Evolutionary conservation across 108 stramenopile species (phyloP), one percentile per base, ranked within the genome.

Genomic region (Stephanodiscus triporus): DNA sequence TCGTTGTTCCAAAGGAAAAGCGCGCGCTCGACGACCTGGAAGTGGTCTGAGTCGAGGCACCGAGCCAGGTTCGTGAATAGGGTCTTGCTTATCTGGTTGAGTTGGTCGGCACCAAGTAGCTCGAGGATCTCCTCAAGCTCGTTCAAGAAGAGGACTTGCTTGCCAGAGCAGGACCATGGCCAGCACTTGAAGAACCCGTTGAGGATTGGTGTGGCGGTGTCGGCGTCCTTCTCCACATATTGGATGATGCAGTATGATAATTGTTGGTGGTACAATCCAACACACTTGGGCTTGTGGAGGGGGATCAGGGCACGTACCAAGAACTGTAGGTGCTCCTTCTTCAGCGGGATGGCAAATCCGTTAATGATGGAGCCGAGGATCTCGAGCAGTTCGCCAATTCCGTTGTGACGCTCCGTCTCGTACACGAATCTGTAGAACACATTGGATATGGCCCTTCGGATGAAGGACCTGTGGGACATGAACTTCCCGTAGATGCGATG

Each of bases 401-500:
- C 97, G 65, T 98, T 98, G 90, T 99, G 98, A 55, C 96, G 89
- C 65, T 95, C 96, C 9, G 96, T 95, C 81, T 98, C 98, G 70
- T 97, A 98, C 10, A 97, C 94, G 71, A 97, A 99, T 51, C 96
- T 84, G 79, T 94, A 98, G 72, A 99, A 99, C 24, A 96, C 95
- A 65, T 98, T 97, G 29, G 96, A 95, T 48, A 99, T 97, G 38
- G 95, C 91, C 62, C 96, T 89, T 17, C 98, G 95, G 70, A 99
- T 99, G 76, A 97, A 98, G 22, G 95, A 91, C 32, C 99, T 87
- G 77, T 98, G 98, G 29, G 88, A 89, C 99, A 99, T 99, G 78
- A 99, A 98, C 69, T 99, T 99, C 67, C 98, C 99, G 82, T 99
- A 99, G 60, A 99, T 98, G 19, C 98, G 93, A 68, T 99, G 98